Base-by-base conservation (phyloP, 2,329 filamentous ascomycete species). In the Pleurostoma richardsiae region DNA sequence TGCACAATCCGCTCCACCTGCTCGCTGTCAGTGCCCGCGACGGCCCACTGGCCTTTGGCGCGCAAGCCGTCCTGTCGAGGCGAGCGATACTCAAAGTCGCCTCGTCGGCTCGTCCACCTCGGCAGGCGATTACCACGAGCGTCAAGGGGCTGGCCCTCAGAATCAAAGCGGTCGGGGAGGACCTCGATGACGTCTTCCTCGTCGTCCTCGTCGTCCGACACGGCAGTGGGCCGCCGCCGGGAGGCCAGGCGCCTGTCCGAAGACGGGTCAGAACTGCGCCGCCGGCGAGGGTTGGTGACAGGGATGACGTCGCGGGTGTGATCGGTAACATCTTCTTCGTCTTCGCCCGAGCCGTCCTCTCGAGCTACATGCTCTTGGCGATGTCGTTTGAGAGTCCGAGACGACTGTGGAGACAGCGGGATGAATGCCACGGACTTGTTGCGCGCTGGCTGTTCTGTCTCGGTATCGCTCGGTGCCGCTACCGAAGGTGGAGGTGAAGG, bases 401-500 rank as follows among this genome's bases (percentile, higher is more conserved):
- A 69, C 11, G 73, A 76, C 44, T 72, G 68, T 1, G 75, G 75
- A 3, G 74, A 78, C 39, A 79, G 56, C 1, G 75, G 74, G 3
- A 69, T 66, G 46, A 77, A 79, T 28, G 19, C 19, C 19, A 19
- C 49, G 49, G 27, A 52, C 49, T 33, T 49, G 49, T 5, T 47
- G 49, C 2, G 44, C 39, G 33, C 47, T 47, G 27, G 39, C 43
- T 40, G 36, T n/a, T 36, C 33, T n/a, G 33, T 36, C 8, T 36
- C 33, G 33, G 33, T 8, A 36, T 36, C 33, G 19, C 19, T 19
- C 19, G 19, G 19, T 19, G 19, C 19, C 19, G 19, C 19, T 19
- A 19, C 19, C 19, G 19, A 19, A 36, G 33, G n/a, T n/a, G 33
- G 33, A 36, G 33, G n/a, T 36, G 33, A n/a, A 36, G 33, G n/a